Base-by-base conservation (phyloP, 2,329 filamentous ascomycete species). In the Exophiala spinifera region DNA sequence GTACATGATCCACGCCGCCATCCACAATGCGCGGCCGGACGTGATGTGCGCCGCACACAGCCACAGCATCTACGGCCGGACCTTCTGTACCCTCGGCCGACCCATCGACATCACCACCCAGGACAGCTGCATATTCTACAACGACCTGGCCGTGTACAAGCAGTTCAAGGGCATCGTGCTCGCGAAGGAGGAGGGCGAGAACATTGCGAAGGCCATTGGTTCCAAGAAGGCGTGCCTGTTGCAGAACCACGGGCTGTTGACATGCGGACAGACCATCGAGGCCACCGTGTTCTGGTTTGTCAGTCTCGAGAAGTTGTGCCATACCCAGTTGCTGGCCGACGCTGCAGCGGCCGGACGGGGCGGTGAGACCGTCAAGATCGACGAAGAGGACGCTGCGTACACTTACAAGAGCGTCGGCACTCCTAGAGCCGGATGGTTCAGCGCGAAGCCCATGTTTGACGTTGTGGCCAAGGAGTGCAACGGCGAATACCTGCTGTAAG, bases 361-460 rank as follows among this genome's bases (percentile, higher is more conserved):
- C 1, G 78, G 79, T 1, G 71, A 78, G 66, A 87, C 86, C 0
- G 72, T 88, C 25, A 85, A 86, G 69, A 86, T 91, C 62, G 74
- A 78, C 7, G 80, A 87, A 1, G 81, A 83, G 48, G 86, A 91
- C 66, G 87, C 87, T 1, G 73, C 67, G 14, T 87, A 80, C 64
- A 90, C 87, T 0, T 84, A 81, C 63, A 82, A 85, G 69, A 78
- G 81, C 0, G 74, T 89, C 2, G 87, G 87, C 0, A 79, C 75
- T 0, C 75, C 79, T 14, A 65, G 68, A 31, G 84, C 82, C 0
- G 87, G 87, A 0, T 89, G 81, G 76, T 91, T 90, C 66, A 83
- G 79, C 63, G 87, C 84, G 4, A 85, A 84, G 72, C 86, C 87
- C 14, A 63, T 85, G 59, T 90, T 90, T 71, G 86, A 89, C 72